Conservation (phyloP, 106 monocot species). For the Triglochin maritima region DNA sequence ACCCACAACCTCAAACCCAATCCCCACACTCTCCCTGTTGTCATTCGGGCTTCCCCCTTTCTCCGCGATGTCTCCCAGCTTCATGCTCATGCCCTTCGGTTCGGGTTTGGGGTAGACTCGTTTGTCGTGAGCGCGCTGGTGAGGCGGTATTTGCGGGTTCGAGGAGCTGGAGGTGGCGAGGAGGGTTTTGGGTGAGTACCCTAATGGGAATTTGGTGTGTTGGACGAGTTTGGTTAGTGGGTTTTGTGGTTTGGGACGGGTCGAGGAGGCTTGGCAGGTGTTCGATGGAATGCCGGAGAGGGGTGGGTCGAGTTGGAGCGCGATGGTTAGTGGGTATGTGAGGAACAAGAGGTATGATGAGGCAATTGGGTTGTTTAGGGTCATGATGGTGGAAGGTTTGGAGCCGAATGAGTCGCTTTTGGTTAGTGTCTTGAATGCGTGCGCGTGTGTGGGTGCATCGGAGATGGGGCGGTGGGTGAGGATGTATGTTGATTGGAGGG, state of each 20-base stretch:
- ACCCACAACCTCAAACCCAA: too few relatives aligned
- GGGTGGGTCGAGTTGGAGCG: conserved; percentile 32
- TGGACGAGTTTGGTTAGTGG: conserved; percentile 20
- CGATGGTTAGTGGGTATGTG: conserved; percentile 24
- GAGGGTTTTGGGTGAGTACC: conserved; percentile 3
- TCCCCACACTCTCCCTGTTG: too few relatives aligned
- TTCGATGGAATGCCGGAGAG: conserved; percentile 29
- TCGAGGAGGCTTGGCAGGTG: conserved; percentile 10
- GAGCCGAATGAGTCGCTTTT: conserved; percentile 21
- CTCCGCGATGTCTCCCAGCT: conserved; percentile 1
- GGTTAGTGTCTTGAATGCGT: conserved; percentile 24
- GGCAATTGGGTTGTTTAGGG: conserved; percentile 25
- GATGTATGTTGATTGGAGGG: conserved; percentile 3
- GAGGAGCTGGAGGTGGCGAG: conserved; percentile 3
- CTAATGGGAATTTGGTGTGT: conserved; percentile 8
- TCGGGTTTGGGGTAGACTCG: conserved; percentile 20
- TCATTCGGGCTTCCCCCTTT: conserved; percentile 1
- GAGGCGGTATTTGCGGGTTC: conserved; percentile 4
- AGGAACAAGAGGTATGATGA: conserved; percentile 11
- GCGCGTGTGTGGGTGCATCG: conserved; percentile 10
- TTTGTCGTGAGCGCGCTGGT: conserved; percentile 16
- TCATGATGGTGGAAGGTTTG: neutral
- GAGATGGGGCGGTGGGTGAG: conserved; percentile 21
- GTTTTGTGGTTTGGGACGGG: conserved; percentile 4
- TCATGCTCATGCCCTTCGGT: conserved; percentile 19